A percentile compares a stretch with the other conserved stretches of the same genome.
Conservation (phyloP, 176 grass and related monocot genomes). For the Phoenix roebelenii region DNA sequence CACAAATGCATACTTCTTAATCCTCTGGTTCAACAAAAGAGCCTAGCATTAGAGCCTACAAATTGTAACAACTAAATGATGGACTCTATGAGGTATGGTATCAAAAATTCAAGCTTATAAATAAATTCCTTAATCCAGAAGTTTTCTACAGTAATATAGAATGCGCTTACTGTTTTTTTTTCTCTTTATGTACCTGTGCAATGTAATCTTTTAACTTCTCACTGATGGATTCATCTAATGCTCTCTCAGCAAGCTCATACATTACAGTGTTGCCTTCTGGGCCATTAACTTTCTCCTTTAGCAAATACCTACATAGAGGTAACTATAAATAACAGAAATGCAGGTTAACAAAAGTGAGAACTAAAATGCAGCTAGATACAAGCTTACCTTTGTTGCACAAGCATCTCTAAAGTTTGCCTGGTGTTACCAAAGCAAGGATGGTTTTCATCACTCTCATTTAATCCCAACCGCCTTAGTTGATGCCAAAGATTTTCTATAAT, state of each 20-base stretch:
- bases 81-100: too few species aligned
- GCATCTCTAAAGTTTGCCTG: constrained; percentile 68
- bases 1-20: too few species aligned
- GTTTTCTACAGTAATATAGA: neutral
- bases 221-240: constrained; percentile 59
- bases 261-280: constrained; percentile 65
- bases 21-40: too few species aligned
- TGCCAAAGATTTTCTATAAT: constrained; percentile 79
- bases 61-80: too few species aligned
- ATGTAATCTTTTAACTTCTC: constrained; percentile 62
- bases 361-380: neutral
- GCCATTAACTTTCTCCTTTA: constrained; percentile 73
- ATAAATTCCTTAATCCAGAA: too few species aligned
- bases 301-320: constrained; percentile 52
- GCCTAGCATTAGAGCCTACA: too few species aligned
- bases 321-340: neutral
- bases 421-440: constrained; percentile 51
- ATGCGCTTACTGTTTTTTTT: neutral
- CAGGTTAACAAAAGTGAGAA: neutral
- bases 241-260: constrained; percentile 88
- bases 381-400: constrained; percentile 73
- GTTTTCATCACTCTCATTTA: constrained; percentile 56
- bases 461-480: constrained; percentile 59
- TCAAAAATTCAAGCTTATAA: too few species aligned
- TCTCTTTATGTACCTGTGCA: constrained; percentile 36